A percentile compares a stretch with the other conserved stretches of the same genome.
Conservation (phyloP, 129 eudicot species). For the Helianthus annuus region HanXRQr2.0-SUNRISE NC_035444.2:60856929-60857428, state of each 20-base stretch:
- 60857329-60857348: slow-evolving; percentile 27
- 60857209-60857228: background rate
- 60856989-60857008: too few species aligned
- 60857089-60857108: background rate
- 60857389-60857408: slow-evolving; percentile 15
- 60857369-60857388: slow-evolving; percentile 13
- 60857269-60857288: background rate
- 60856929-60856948: too few species aligned
- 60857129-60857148: background rate
- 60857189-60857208: background rate
- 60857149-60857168: background rate
- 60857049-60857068: too few species aligned
- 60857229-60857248: slow-evolving; percentile 4
- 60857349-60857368: slow-evolving; percentile 19
- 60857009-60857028: too few species aligned
- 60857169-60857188: background rate
- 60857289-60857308: slow-evolving; percentile 34
- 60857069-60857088: too few species aligned
- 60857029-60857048: too few species aligned
- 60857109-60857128: background rate
- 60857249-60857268: slow-evolving; percentile 14
- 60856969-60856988: too few species aligned
- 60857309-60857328: slow-evolving; percentile 57
- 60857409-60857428: slow-evolving; percentile 14
- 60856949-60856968: too few species aligned